phyloP scores from a whole-genome alignment of 768 basidiomycete genomes.

The Lentinula boryana region DNA sequence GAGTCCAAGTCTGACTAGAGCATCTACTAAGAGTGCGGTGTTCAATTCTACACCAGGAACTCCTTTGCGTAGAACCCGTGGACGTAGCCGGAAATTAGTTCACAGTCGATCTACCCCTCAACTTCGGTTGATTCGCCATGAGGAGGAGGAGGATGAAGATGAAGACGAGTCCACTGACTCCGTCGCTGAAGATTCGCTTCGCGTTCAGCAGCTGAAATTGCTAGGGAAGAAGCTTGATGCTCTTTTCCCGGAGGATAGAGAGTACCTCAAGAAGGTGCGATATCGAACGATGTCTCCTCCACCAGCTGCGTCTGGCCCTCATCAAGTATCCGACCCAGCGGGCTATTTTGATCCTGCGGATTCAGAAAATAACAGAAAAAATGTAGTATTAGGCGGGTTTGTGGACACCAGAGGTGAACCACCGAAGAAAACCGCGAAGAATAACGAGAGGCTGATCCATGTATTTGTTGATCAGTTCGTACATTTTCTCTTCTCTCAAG shows the following conservation, averaged over 20 bases:
- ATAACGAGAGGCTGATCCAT: slow-evolving; percentile 24
- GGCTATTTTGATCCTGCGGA: slow-evolving; percentile 4
- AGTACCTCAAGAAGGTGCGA: slow-evolving; percentile 9
- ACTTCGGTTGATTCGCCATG: slow-evolving; percentile 10
- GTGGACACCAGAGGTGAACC: slow-evolving; percentile 18
- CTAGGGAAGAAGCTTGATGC: slow-evolving; percentile 16
- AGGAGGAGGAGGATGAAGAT: slow-evolving; percentile 8
- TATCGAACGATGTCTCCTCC: slow-evolving; percentile 5
- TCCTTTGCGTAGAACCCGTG: slow-evolving; percentile 5
- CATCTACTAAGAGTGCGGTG: slow-evolving; percentile 1
- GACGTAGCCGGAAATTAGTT: not conserved
- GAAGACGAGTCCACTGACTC: slow-evolving; percentile 6
- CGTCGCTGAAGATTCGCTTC: slow-evolving; percentile 12
- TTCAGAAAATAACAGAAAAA: not conserved
- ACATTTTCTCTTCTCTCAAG: not conserved
- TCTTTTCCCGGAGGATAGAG: slow-evolving; percentile 16
- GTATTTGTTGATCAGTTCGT: slow-evolving; percentile 42
- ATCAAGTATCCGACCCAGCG: slow-evolving; percentile 5
- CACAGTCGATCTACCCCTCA: slow-evolving; percentile 15
- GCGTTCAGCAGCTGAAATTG: slow-evolving; percentile 13
- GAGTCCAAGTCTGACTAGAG: slow-evolving; percentile 12
- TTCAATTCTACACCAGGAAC: slow-evolving; percentile 10
- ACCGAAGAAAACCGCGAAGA: slow-evolving; percentile 8
- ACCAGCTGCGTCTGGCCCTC: slow-evolving; percentile 8
- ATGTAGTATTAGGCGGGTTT: slow-evolving; percentile 11